A percentile compares a stretch with the other conserved stretches of the same genome.
Conservation (phyloP, 2,329 filamentous ascomycete species). For the Ascochyta clinopodiicola region DNA sequence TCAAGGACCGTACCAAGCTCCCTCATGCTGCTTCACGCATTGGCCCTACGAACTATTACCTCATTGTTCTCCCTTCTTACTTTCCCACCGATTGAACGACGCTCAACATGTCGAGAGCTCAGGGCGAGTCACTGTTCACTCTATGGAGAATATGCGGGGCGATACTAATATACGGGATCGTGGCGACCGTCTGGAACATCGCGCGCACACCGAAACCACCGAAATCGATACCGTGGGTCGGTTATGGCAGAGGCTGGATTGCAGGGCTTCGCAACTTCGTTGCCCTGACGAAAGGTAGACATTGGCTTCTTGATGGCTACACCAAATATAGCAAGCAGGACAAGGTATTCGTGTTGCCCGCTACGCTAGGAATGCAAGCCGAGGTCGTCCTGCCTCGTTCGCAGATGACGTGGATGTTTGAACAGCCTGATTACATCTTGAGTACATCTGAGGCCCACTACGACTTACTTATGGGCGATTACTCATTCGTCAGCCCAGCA, state of each 20-base stretch:
- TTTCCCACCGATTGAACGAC: no score
- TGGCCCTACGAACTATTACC: no score
- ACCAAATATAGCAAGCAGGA: conserved; percentile 32
- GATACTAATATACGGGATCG: no score
- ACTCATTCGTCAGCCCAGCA: conserved; percentile 45
- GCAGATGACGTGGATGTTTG: conserved; percentile 51
- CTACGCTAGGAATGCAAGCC: conserved; percentile 28
- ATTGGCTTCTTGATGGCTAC: conserved; percentile 33
- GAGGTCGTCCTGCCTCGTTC: conserved; percentile 46
- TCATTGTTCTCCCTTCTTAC: no score
- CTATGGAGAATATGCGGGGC: no score
- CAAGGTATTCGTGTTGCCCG: conserved; percentile 36
- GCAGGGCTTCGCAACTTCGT: conserved; percentile 27
- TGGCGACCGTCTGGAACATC: no score
- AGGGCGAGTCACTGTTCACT: no score
- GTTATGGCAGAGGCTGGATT: conserved; percentile 31
- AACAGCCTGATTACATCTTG: conserved; percentile 52
- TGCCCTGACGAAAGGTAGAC: conserved; percentile 29
- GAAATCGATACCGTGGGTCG: conserved; percentile 30
- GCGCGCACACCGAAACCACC: conserved; percentile 13
- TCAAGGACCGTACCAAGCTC: no score
- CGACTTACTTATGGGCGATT: conserved; percentile 48
- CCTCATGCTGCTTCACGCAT: no score
- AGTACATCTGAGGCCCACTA: conserved; percentile 47
- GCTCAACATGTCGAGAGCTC: no score